Evolutionary conservation across 352 stramenopile genomes (phyloP).

Genomic region (Aphanomyces stellatus): DNA sequence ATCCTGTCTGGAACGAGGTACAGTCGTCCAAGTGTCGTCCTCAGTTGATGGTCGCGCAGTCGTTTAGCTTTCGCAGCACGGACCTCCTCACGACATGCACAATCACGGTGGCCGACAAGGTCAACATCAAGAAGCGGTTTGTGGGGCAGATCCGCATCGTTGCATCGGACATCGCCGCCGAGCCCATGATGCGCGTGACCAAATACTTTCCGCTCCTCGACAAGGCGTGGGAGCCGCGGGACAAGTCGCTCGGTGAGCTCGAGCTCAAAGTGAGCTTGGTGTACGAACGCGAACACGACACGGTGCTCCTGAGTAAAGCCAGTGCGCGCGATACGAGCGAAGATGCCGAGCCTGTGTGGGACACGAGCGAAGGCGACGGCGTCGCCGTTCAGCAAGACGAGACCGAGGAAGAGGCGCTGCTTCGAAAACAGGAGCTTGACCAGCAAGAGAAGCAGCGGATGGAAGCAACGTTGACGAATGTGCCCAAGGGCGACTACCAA

Average conservation of each 20-base stretch:
- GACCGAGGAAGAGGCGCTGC: constrained; percentile 50
- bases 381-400: constrained; percentile 66
- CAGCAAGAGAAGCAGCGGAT: constrained; percentile 42
- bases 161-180: constrained; percentile 39
- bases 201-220: constrained; percentile 49
- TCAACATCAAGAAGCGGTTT: constrained; percentile 66
- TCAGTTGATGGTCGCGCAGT: constrained; percentile 17
- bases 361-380: constrained; percentile 27
- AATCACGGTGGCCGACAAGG: constrained; percentile 56
- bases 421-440: constrained; percentile 34
- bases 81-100: constrained; percentile 59
- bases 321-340: constrained; percentile 18
- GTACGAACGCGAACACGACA: constrained; percentile 58
- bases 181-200: constrained; percentile 50
- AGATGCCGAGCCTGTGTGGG: background rate
- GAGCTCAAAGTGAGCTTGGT: constrained; percentile 63
- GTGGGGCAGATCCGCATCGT: constrained; percentile 52
- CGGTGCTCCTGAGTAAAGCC: constrained; percentile 19
- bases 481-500: constrained; percentile 75
- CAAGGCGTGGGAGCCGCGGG: constrained; percentile 31
- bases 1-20: constrained; percentile 60
- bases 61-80: constrained; percentile 56
- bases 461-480: constrained; percentile 34
- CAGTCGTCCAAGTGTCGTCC: background rate
- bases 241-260: constrained; percentile 22